Evolutionary conservation across 116 monocot species (phyloP), one percentile per base, ranked within the genome.

Genomic region (Papilionanthe hybrid): DNA sequence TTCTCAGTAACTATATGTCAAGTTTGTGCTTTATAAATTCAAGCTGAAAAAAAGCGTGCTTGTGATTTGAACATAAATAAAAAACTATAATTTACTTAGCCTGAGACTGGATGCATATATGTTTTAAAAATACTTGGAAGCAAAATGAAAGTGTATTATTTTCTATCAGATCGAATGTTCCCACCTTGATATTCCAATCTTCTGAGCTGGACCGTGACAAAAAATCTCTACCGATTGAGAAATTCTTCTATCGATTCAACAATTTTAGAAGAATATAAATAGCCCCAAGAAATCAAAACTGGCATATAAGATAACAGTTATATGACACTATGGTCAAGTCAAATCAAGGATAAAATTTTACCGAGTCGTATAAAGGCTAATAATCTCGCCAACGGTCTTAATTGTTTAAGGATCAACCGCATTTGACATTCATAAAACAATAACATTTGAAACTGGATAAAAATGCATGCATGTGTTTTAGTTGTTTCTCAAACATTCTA

Each of bases 391-490:
- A 57, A n/a, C 18, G 19, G 20, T 57, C 57, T 57, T 57, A 5
- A 57, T 57, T 18, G 57, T 17, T 18, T 57, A 22, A 57, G 68
- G 29, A 30, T 30, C 68, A 68, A 13, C 68, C 25, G 68, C 28
- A 28, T 30, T 25, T 28, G 29, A 18, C 37, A 57, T 57, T 57
- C 57, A 57, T 57, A 57, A 57, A 57, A 20, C 57, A 57, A 57
- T 19, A 57, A 19, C 57, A 57, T n/a, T 20, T 19, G 57, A 57
- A 57, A 57, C 57, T 57, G 15, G 5, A 15, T 57, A n/a, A 57
- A 57, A 57, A 20, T 57, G 57, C 58, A 58, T 57, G 57, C 57
- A 57, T 57, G 20, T 57, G 57, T 57, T 69, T 37, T 37, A 69
- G 32, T 13, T 69, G 69, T 7, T 73, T 73, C 3, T 43, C 44